phyloP scores from a whole-genome alignment of 2,329 filamentous ascomycete genomes.

The Setomelanomma holmii region DNA sequence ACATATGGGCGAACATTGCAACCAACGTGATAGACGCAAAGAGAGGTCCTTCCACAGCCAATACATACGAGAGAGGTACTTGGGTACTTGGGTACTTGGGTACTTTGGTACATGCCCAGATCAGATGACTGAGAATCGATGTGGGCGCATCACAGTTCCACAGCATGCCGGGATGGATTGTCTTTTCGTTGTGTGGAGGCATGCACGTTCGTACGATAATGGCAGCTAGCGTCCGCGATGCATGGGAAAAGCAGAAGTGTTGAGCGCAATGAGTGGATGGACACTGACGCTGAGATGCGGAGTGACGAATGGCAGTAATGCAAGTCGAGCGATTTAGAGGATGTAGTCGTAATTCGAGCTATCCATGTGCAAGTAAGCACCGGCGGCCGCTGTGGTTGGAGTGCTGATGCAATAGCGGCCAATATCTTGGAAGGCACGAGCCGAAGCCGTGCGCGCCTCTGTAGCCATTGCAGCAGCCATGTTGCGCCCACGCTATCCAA shows the following conservation, averaged over 20 bases:
- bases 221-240: slow-evolving; percentile 13
- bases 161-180: neutral
- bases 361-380: neutral
- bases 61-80: too few relatives aligned
- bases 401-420: neutral
- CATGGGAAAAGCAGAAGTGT: slow-evolving; percentile 8
- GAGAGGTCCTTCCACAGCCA: too few relatives aligned
- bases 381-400: neutral
- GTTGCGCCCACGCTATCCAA: slow-evolving; percentile 15
- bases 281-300: slow-evolving; percentile 1
- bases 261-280: slow-evolving; percentile 2
- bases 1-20: neutral
- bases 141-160: slow-evolving; percentile 20
- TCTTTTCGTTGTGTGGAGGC: neutral
- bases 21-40: neutral
- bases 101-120: neutral
- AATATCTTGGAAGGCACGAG: too few relatives aligned
- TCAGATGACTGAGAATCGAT: slow-evolving; percentile 28
- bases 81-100: too few relatives aligned
- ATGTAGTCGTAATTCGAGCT: neutral
- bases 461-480: slow-evolving; percentile 7
- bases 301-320: slow-evolving; percentile 4
- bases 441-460: neutral
- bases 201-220: slow-evolving; percentile 11
- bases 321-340: too few relatives aligned